A percentile compares a stretch with the other conserved stretches of the same genome.
phyloP scores from a whole-genome alignment of 176 grass and related monocot genomes.

The Aegilops tauschii region DNA sequence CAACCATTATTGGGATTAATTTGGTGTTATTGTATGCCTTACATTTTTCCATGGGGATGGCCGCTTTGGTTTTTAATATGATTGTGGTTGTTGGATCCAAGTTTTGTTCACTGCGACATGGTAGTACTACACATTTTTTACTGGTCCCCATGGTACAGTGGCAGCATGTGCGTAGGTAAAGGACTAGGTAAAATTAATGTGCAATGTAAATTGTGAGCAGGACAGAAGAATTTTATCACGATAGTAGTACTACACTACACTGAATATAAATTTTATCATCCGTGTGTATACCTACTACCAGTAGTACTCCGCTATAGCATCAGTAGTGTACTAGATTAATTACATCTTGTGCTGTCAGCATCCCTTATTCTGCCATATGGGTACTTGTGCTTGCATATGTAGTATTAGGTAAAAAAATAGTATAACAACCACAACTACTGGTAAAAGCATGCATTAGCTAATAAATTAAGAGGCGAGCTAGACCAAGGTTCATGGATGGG shows the following conservation, averaged over 20 bases:
- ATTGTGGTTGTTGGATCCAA: constrained; percentile 38
- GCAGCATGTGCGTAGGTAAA: constrained; percentile 8
- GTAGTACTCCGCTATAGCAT: not conserved
- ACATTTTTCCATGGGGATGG: not conserved
- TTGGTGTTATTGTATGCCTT: not conserved
- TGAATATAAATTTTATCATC: too few relatives aligned
- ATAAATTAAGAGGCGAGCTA: too few relatives aligned
- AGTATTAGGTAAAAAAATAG: too few relatives aligned
- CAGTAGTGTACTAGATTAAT: too few relatives aligned
- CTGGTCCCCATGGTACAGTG: constrained; percentile 19
- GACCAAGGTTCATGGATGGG: too few relatives aligned
- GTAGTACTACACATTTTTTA: not conserved
- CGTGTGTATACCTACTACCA: too few relatives aligned
- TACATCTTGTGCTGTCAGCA: too few relatives aligned
- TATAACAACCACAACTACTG: too few relatives aligned
- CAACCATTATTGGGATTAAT: not conserved
- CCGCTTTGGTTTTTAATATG: not conserved
- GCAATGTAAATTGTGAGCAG: constrained; percentile 13
- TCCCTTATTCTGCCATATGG: too few relatives aligned
- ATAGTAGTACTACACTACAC: too few relatives aligned
- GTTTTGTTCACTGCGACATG: not conserved
- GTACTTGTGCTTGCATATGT: too few relatives aligned
- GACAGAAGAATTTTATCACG: not conserved
- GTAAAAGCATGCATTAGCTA: too few relatives aligned
- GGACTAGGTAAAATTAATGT: constrained; percentile 25